phyloP scores from a whole-genome alignment of 2,329 filamentous ascomycete genomes.

The Endocalyx cinctus region DNA sequence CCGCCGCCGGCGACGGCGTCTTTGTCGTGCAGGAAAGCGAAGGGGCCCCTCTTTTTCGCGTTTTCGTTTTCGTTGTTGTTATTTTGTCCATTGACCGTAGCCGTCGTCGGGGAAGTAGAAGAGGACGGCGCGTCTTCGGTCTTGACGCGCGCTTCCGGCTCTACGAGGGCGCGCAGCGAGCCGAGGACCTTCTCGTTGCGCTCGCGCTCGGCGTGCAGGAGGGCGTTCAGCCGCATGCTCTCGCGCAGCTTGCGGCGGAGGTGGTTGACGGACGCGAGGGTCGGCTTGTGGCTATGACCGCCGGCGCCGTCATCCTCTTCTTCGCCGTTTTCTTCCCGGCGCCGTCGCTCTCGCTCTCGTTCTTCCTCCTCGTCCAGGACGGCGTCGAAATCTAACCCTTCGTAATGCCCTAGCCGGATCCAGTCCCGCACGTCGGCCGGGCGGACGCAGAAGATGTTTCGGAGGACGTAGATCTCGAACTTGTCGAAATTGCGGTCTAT shows the following conservation, averaged over 20 bases:
- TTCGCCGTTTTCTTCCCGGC: no score
- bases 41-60: slow-evolving; percentile 25
- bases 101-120: slow-evolving; percentile 1
- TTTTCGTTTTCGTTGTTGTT: slow-evolving; percentile 1
- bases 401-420: slow-evolving; percentile 82
- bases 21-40: slow-evolving; percentile 55
- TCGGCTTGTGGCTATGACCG: slow-evolving; percentile 35
- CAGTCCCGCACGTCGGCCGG: slow-evolving; percentile 65
- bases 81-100: slow-evolving; percentile 1
- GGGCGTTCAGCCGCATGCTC: slow-evolving; percentile 50
- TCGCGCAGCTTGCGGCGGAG: slow-evolving; percentile 65
- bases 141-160: slow-evolving; percentile 19
- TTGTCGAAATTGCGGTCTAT: slow-evolving; percentile 84
- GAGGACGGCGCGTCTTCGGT: slow-evolving; percentile 18
- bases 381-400: slow-evolving; percentile 51
- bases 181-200: slow-evolving; percentile 34
- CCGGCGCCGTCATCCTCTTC: neutral
- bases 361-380: neutral
- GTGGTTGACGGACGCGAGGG: slow-evolving; percentile 63
- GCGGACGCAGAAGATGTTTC: slow-evolving; percentile 71
- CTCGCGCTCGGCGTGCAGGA: slow-evolving; percentile 48
- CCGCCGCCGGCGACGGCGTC: slow-evolving; percentile 47
- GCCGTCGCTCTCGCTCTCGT: no score
- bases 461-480: slow-evolving; percentile 83
- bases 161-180: slow-evolving; percentile 27